Percentiles rank a stretch among this genome's conserved stretches.
Conservation (phyloP, 495 filamentous ascomycete species). For the Hypoxylon subgilvum region DNA sequence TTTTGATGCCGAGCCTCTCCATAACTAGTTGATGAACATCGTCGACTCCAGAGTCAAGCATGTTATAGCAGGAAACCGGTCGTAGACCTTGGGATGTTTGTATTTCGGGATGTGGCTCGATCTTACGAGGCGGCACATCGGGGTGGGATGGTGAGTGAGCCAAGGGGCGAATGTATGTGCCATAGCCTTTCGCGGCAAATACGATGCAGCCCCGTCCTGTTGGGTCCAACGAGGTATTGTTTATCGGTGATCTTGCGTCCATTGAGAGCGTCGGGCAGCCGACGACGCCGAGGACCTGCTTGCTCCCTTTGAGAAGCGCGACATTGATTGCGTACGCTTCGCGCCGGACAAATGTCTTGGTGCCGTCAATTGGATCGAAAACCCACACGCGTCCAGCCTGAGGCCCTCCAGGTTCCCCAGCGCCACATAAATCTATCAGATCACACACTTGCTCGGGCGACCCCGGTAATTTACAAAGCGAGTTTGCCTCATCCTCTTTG, state of each 20-base stretch:
- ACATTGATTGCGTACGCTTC: conserved; percentile 66
- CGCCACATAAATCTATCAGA: conserved; percentile 66
- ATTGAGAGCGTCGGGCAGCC: conserved; percentile 64
- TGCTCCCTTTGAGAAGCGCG: conserved; percentile 46
- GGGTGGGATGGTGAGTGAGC: conserved; percentile 3
- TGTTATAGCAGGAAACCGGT: conserved; percentile 48
- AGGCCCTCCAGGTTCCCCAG: conserved; percentile 46
- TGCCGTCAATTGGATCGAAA: conserved; percentile 76
- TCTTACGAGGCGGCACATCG: conserved; percentile 23
- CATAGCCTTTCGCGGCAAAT: conserved; percentile 62
- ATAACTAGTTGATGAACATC: conserved; percentile 56
- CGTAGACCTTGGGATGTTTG: conserved; percentile 42
- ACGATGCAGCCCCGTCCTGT: conserved; percentile 62
- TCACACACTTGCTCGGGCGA: conserved; percentile 63
- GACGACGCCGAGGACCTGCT: conserved; percentile 52
- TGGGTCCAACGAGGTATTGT: conserved; percentile 54
- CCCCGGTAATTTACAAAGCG: conserved; percentile 48
- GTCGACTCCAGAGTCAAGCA: conserved; percentile 50
- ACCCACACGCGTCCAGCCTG: conserved; percentile 62
- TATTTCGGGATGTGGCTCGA: conserved; percentile 35
- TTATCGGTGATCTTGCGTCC: conserved; percentile 40
- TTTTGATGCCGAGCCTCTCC: conserved; percentile 51
- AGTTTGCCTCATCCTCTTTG: conserved; percentile 38
- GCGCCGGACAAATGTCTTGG: conserved; percentile 66
- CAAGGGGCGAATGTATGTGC: conserved; percentile 60